Evolutionary conservation across 257 asterid species (phyloP), one percentile per base, ranked within the genome.

Genomic region (Solanum dulcamara): DNA sequence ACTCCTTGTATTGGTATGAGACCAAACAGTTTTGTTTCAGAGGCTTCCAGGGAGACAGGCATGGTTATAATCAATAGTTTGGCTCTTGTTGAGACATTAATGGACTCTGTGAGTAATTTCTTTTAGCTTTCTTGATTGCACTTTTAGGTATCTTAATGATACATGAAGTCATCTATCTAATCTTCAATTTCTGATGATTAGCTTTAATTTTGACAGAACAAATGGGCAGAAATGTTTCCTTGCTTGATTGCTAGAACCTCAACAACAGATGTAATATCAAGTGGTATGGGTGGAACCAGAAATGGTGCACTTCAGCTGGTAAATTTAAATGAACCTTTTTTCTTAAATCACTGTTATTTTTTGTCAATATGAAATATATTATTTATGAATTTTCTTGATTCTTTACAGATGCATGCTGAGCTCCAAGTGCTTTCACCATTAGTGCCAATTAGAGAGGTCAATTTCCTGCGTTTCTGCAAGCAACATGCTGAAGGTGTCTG

Each of bases 401-500:
- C 1, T 77, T 33, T 15, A 7, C 84, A 97, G 99, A 97, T 97
- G 98, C 93, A 95, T 20, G 98, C 97, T 1, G 99, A 92, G 84
- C 90, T 97, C 5, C 99, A 97, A 95, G 98, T 94, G 13, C 90
- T 97, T 55, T 93, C 99, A 0, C 99, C 99, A 6, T 60, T 97
- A 77, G 99, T 97, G 0, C 99, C 99, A 26, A 95, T 93, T 11
- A 89, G 99, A 6, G 97, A 92, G 88, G 95, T 97, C n/a, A 91
- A 85, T 66, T 95, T 97, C 86, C 97, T 97, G 86, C 96, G 99
- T 51, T 95, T 92, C 90, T 95, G 98, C 92, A 97, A 97, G 93
- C 98, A 95, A 84, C 98, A 94, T 50, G 97, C 96, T 0, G 99
- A 94, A 83, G 99, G 99, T 1, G 93, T 92, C 40, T 97, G 99